phyloP scores from a whole-genome alignment of 306 rosid species.

The Vigna hirtella region DNA sequence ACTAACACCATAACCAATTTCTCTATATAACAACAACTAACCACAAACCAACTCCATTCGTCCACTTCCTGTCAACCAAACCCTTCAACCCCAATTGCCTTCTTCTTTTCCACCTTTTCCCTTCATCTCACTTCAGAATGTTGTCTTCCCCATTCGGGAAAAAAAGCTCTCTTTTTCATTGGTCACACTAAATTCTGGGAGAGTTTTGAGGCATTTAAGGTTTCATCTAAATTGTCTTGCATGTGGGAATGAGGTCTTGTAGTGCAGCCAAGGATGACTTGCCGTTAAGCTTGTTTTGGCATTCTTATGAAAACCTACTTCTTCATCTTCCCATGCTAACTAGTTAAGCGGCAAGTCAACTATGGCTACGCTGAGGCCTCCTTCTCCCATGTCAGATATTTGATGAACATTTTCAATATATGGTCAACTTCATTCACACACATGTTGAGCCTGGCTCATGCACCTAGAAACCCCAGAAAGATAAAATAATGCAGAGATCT shows the following conservation, averaged over 20 bases:
- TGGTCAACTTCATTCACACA: not conserved
- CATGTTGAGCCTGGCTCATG: too few species aligned
- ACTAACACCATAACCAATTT: conserved; percentile 1
- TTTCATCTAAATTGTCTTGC: conserved; percentile 73
- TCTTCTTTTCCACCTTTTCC: conserved; percentile 54
- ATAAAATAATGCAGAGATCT: too few species aligned
- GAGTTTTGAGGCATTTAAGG: not conserved
- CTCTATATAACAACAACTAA: conserved; percentile 36
- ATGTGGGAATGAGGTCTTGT: conserved; percentile 85
- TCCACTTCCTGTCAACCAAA: conserved; percentile 56
- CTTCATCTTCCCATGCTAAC: not conserved
- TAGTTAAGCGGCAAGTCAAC: conserved; percentile 73
- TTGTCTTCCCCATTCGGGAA: conserved; percentile 60
- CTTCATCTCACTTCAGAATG: conserved; percentile 48
- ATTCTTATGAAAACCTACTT: not conserved
- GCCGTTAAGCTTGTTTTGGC: conserved; percentile 61
- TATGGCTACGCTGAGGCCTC: conserved; percentile 77
- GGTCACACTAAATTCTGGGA: conserved; percentile 44
- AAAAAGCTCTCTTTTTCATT: conserved; percentile 50
- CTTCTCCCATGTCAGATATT: conserved; percentile 76
- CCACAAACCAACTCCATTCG: conserved; percentile 49
- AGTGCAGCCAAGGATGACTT: conserved; percentile 99
- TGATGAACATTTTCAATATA: conserved; percentile 47
- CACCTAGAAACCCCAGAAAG: too few species aligned
- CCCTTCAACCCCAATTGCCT: conserved; percentile 60